Percentiles rank a stretch among this genome's conserved stretches.
These are phyloP conservation scores for Eurotiales sp. DNA, from an alignment of 2,329 filamentous ascomycete species.

Conservation along the genomic window DNA sequence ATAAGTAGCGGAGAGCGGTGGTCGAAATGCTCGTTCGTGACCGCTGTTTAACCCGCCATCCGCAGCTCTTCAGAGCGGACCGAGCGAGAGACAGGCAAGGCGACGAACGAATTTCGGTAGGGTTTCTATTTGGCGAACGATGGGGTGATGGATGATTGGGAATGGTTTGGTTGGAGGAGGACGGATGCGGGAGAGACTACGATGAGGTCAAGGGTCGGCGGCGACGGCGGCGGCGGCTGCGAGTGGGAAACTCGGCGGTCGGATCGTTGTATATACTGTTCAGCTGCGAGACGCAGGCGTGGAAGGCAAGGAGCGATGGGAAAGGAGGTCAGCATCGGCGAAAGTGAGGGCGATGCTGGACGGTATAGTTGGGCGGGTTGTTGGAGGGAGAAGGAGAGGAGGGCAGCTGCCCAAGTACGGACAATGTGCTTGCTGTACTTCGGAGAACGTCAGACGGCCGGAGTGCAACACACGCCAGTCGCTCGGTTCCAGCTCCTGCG, in stretches of 20 bases:
- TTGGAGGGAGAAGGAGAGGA: constrained; percentile 15
- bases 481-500: not conserved
- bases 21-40: constrained; percentile 30
- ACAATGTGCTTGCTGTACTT: constrained; percentile 18
- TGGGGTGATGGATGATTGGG: constrained; percentile 10
- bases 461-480: constrained; percentile 25
- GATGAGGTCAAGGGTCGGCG: no score
- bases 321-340: constrained; percentile 6
- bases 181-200: constrained; percentile 12
- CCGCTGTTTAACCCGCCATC: constrained; percentile 43
- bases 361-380: constrained; percentile 1
- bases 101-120: constrained; percentile 15
- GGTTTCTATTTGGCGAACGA: not conserved
- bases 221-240: no score
- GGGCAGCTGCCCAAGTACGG: constrained; percentile 1
- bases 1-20: constrained; percentile 40
- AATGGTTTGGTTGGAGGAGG: not conserved
- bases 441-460: constrained; percentile 33
- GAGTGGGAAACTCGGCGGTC: constrained; percentile 13
- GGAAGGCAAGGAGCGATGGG: constrained; percentile 4
- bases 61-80: constrained; percentile 27
- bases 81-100: constrained; percentile 20
- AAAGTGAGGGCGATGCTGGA: constrained; percentile 14
- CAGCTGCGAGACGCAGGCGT: constrained; percentile 11
- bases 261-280: constrained; percentile 6